Evolutionary conservation across 495 filamentous ascomycete species (phyloP), one percentile per base, ranked within the genome.

Genomic region (Ramalina intermedia): DNA sequence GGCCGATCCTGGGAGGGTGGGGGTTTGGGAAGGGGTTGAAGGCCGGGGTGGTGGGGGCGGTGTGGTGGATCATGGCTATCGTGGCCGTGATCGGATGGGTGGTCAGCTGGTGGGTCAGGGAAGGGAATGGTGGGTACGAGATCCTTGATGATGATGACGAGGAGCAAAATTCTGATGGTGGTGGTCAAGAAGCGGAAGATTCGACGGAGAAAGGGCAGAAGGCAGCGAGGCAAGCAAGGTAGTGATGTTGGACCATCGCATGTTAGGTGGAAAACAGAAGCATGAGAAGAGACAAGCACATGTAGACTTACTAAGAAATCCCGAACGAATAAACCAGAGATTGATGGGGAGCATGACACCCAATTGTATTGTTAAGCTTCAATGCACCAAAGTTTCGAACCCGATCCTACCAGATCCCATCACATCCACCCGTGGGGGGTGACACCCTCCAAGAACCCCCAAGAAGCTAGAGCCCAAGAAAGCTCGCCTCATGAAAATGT

Each of bases 21-120:
- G 65, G 82, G 44, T 90, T 85, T 58, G 85, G 86, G 0, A 54
- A 75, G 24, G 84, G 85, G 0, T 56, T 94, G 51, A 72, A 75
- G 9, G 70, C 71, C 13, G 86, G 85, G 0, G 65, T 83, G 39
- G 74, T 94, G 3, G 85, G 85, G 17, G 71, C 78, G n/a, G 82
- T 81, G 8, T 91, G 81, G 72, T 91, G 85, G 87, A 62, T 70
- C 2, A 62, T 90, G 42, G 78, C 76, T 14, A 63, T 71, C 17
- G 66, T 85, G 13, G 84, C 83, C 2, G 59, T 80, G 0, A 66
- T 75, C 37, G 82, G 80, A 2, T 67, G 73, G 44, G 49, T 79
- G 13, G 75, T 75, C 13, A 82, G 80, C 37, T 67, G 78, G 43
- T 79, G 78, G 57, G 82, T 94, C 0, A 72, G 73, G 42, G 84